These are phyloP conservation scores for Melianthus villosus DNA, from an alignment of 441 rosid species.

Conservation along the genomic window DNA sequence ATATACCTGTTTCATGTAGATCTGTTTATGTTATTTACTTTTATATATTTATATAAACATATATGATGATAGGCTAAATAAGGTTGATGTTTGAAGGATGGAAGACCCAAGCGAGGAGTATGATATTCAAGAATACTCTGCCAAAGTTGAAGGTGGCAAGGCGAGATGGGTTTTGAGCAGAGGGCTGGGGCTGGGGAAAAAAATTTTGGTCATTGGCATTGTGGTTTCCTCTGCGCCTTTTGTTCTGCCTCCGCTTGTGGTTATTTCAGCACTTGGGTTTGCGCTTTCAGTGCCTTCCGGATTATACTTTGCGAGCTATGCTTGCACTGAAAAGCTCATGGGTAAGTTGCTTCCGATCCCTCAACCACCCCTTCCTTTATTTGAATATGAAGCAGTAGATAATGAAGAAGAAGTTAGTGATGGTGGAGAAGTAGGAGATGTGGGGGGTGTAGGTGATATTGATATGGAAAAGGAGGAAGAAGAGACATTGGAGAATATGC, in stretches of 20 bases:
- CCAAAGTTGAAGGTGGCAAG: constrained; percentile 15
- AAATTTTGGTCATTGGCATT: constrained; percentile 38
- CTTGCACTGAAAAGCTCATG: constrained; percentile 58
- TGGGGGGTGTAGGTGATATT: constrained; percentile 4
- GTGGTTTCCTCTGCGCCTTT: constrained; percentile 48
- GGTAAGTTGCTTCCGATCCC: constrained; percentile 38
- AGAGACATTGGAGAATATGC: constrained; percentile 11
- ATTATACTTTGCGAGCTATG: constrained; percentile 52
- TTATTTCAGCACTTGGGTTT: constrained; percentile 40
- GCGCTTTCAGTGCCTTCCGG: constrained; percentile 53
- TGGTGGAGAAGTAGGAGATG: constrained; percentile 6
- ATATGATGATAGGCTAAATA: too few species aligned
- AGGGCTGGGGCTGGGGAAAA: constrained; percentile 45
- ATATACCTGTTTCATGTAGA: too few species aligned
- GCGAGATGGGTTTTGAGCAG: constrained; percentile 30
- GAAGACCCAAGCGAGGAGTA: constrained; percentile 9
- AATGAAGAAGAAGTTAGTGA: too few species aligned
- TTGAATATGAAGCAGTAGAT: constrained; percentile 9
- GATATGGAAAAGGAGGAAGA: constrained; percentile 17
- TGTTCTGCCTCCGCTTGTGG: constrained; percentile 48
- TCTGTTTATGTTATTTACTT: too few species aligned
- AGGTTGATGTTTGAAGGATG: too few species aligned
- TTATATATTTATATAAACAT: too few species aligned
- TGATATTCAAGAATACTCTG: constrained; percentile 17
- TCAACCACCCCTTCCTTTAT: constrained; percentile 1